A percentile compares a stretch with the other conserved stretches of the same genome.
These are phyloP conservation scores for Clarkia xantiana DNA, from an alignment of 345 rosid species.

Conservation along the genomic window DNA sequence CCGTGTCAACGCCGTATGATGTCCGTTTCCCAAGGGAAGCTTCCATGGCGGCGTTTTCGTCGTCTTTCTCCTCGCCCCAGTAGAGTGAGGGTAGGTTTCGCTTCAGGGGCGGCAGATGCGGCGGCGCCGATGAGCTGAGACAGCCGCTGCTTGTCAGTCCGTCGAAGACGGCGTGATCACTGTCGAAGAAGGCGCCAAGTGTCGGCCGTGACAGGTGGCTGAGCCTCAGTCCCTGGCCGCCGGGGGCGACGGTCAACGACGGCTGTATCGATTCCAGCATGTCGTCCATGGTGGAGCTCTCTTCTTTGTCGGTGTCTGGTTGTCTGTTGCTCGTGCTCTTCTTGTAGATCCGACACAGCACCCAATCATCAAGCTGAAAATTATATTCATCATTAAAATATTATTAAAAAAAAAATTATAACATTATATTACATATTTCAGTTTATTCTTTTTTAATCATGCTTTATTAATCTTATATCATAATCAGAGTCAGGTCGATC, in stretches of 20 bases:
- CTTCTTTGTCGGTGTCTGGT: conserved; percentile 45
- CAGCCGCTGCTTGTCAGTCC: conserved; percentile 22
- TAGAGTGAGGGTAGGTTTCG: conserved; percentile 43
- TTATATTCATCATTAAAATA: neutral
- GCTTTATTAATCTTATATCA: too few relatives aligned
- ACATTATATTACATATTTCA: neutral
- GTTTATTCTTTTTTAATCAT: neutral
- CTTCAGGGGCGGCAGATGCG: conserved; percentile 34
- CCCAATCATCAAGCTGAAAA: conserved; percentile 90
- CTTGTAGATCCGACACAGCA: conserved; percentile 84
- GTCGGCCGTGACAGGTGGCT: conserved; percentile 9
- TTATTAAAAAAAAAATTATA: neutral
- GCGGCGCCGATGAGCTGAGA: conserved; percentile 1
- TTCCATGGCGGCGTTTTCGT: conserved; percentile 3
- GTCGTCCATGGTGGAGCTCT: conserved; percentile 24
- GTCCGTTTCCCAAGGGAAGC: conserved; percentile 36
- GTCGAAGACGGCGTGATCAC: conserved; percentile 25
- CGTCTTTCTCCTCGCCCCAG: conserved; percentile 35
- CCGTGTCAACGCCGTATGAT: conserved; percentile 19
- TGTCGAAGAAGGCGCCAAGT: conserved; percentile 27
- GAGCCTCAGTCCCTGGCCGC: conserved; percentile 13
- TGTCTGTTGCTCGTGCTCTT: conserved; percentile 40
- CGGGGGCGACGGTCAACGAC: conserved; percentile 24
- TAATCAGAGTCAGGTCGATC: too few relatives aligned
- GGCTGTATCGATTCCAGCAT: conserved; percentile 42